These are phyloP conservation scores for Trametes sp. DNA, from an alignment of 1,284 basidiomycete genomes.

Conservation along the genomic window DNA sequence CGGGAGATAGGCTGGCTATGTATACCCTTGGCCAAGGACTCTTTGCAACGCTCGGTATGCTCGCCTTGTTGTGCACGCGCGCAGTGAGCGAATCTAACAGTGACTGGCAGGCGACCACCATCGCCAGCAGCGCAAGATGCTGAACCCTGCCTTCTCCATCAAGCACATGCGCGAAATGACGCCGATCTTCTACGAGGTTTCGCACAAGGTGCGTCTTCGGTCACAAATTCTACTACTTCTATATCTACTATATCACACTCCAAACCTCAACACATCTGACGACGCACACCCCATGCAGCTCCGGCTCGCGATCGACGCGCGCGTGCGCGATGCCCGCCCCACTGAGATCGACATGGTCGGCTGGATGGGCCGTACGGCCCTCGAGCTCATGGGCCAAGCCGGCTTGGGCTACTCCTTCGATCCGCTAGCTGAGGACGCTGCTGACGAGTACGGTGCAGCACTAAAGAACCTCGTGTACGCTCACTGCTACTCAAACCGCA, in stretches of 20 bases:
- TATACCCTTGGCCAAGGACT: slow-evolving; percentile 13
- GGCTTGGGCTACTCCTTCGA: slow-evolving; percentile 48
- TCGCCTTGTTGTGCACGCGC: too few species aligned
- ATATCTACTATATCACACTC: too few species aligned
- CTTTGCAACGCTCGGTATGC: slow-evolving; percentile 15
- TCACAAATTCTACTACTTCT: too few species aligned
- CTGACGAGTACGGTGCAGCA: slow-evolving; percentile 37
- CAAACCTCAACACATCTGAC: too few species aligned
- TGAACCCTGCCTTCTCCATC: slow-evolving; percentile 38
- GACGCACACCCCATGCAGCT: slow-evolving; percentile 25
- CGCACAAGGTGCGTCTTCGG: slow-evolving; percentile 8
- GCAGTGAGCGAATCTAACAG: neutral
- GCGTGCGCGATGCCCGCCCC: slow-evolving; percentile 5
- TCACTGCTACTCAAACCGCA: neutral
- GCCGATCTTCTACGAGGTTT: slow-evolving; percentile 34
- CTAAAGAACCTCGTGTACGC: slow-evolving; percentile 41
- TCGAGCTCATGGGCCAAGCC: slow-evolving; percentile 47
- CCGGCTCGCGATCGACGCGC: slow-evolving; percentile 27
- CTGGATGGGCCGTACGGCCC: slow-evolving; percentile 45
- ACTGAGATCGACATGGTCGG: slow-evolving; percentile 41
- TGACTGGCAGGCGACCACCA: slow-evolving; percentile 19
- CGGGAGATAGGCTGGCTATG: neutral
- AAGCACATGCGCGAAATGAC: slow-evolving; percentile 36
- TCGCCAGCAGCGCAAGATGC: slow-evolving; percentile 30
- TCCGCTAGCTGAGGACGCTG: slow-evolving; percentile 34